phyloP scores from a whole-genome alignment of 306 rosid genomes.

The Dryas octopetala region DNA sequence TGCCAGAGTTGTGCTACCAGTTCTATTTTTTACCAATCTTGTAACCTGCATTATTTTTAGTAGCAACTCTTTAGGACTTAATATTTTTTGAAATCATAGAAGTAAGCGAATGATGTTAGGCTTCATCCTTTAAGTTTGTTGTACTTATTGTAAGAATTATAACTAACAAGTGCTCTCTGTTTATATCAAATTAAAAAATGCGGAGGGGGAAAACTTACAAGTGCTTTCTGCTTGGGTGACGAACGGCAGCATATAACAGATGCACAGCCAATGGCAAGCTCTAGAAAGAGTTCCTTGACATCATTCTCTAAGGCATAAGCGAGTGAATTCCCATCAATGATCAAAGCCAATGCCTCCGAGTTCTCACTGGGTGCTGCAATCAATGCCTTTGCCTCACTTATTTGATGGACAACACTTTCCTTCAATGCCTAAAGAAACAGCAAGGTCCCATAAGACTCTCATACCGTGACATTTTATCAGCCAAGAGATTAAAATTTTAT shows the following conservation, averaged over 20 bases:
- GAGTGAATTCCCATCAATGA: slow-evolving; percentile 96
- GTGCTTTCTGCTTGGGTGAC: slow-evolving; percentile 98
- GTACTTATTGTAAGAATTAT: too few relatives aligned
- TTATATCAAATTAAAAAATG: not conserved
- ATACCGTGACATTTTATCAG: not conserved
- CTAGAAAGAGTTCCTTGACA: slow-evolving; percentile 73
- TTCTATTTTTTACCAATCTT: slow-evolving; percentile 69
- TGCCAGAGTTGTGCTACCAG: slow-evolving; percentile 80
- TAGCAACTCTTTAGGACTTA: not conserved
- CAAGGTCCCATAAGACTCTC: slow-evolving; percentile 6
- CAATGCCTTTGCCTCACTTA: slow-evolving; percentile 54
- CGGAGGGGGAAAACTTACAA: slow-evolving; percentile 46
- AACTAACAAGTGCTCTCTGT: too few relatives aligned
- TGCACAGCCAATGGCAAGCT: slow-evolving; percentile 91
- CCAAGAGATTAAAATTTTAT: not conserved
- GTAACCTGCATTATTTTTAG: slow-evolving; percentile 57
- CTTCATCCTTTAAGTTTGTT: not conserved
- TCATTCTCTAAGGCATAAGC: slow-evolving; percentile 80
- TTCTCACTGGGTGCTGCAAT: slow-evolving; percentile 40
- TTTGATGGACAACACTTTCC: slow-evolving; percentile 63
- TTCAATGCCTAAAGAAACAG: slow-evolving; percentile 66
- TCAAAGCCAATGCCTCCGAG: slow-evolving; percentile 77
- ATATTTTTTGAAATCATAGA: slow-evolving; percentile 1
- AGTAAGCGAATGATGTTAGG: not conserved
- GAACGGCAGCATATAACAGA: slow-evolving; percentile 98